Base-by-base conservation (phyloP, 2,329 filamentous ascomycete genomes). In the Cyclaneusma minus region DNA sequence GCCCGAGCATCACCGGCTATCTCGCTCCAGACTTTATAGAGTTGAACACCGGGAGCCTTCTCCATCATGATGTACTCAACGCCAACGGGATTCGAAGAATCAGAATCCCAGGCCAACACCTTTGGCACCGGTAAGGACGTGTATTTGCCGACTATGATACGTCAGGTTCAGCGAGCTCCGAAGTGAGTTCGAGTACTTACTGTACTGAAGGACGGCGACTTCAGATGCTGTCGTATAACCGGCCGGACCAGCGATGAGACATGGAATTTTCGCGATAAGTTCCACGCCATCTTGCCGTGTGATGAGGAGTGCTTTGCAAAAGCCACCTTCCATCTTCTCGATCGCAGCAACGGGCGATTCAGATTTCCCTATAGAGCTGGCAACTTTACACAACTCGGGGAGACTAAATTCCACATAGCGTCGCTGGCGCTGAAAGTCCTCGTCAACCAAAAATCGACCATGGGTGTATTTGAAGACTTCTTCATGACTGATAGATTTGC, bases 21-120 rank as follows among this genome's bases (percentile, higher is more conserved):
- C 32, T 37, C 11, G n/a, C n/a, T n/a, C n/a, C n/a, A n/a, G n/a
- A n/a, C n/a, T n/a, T 47, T 21, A 14, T 46, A 40, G 16, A 55
- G 29, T 16, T 35, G 40, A 27, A 50, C 34, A n/a, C 50, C 51
- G 17, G 27, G 14, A 7, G 40, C 45, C 33, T 53, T 45, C 30
- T 52, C 44, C 46, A 52, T 52, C 13, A 55, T 54, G 16, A 54
- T 53, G 25, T 54, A 54, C 33, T 54, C 48, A 13, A 35, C 42
- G 18, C 48, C 48, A 25, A 54, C 44, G 9, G 37, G 12, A 30
- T 48, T 51, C 3, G 30, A 37, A 12, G 38, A 29, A 31, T 56
- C 43, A 31, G 54, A 39, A 37, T 39, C 52, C 53, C 54, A 60
- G 34, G 53, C 53, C 6, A 58, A 38, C 20, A 60, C 48, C 28